Conservation (phyloP, 140 eudicot species). For the Erigeron philadelphicus region DNA sequence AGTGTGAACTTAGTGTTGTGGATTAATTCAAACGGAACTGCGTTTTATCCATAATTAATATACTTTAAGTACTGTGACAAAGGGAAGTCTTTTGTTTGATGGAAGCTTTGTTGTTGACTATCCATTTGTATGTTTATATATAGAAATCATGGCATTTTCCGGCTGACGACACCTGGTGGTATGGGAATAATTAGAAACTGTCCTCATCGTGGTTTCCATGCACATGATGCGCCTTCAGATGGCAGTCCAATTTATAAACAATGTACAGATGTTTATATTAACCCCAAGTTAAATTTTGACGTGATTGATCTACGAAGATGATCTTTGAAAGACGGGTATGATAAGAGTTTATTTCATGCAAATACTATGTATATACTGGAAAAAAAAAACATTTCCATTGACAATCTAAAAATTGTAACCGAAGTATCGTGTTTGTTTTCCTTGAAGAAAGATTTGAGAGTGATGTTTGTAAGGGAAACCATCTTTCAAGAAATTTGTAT, state of each 20-base stretch:
- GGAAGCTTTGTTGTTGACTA: too few relatives aligned
- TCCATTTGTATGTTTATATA: slow-evolving; percentile 22
- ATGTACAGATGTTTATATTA: slow-evolving; percentile 90
- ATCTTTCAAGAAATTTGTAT: slow-evolving; percentile 2
- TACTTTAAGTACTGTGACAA: too few relatives aligned
- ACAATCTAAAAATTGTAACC: slow-evolving; percentile 3
- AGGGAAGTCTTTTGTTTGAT: too few relatives aligned
- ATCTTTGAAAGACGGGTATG: slow-evolving; percentile 22
- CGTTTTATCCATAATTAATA: too few relatives aligned
- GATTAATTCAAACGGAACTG: too few relatives aligned
- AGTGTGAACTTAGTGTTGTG: too few relatives aligned
- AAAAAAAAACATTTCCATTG: slow-evolving; percentile 20
- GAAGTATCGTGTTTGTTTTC: neutral
- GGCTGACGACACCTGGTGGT: slow-evolving; percentile 90
- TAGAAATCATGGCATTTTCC: slow-evolving; percentile 92
- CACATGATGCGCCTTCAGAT: slow-evolving; percentile 84
- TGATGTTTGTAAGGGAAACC: neutral
- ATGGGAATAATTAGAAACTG: slow-evolving; percentile 86
- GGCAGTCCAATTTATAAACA: slow-evolving; percentile 91
- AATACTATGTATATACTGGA: slow-evolving; percentile 32
- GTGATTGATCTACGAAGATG: slow-evolving; percentile 82
- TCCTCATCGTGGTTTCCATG: slow-evolving; percentile 86
- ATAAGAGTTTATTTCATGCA: slow-evolving; percentile 19
- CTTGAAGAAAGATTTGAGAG: slow-evolving; percentile 8
- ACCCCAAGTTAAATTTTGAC: slow-evolving; percentile 73